Percentiles rank a stretch among this genome's conserved stretches.
These are phyloP conservation scores for Backusella morwellensis DNA, from an alignment of 192 early-diverging fungal genomes.

Conservation along the genomic window DNA sequence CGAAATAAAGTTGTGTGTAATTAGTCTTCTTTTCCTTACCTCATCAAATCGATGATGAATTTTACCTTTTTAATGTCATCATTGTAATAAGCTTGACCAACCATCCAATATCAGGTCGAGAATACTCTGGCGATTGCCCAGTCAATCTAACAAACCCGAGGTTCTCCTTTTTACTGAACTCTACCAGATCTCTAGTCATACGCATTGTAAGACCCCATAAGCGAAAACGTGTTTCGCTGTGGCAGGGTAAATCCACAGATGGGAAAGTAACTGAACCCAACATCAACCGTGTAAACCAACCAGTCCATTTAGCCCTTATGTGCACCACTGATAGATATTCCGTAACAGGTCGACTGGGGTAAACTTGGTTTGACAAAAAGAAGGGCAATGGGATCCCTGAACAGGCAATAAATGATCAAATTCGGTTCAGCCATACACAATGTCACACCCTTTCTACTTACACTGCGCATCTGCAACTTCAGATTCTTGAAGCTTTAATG, in stretches of 20 bases:
- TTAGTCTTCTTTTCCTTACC: background rate
- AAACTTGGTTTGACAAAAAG: constrained; percentile 20
- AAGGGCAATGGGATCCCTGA: constrained; percentile 32
- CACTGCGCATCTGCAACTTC: constrained; percentile 34
- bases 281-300: constrained; percentile 10
- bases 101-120: constrained; percentile 21
- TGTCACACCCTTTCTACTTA: background rate
- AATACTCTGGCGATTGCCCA: constrained; percentile 8
- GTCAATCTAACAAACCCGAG: constrained; percentile 7
- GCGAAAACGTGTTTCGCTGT: constrained; percentile 3
- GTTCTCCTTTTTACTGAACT: constrained; percentile 6
- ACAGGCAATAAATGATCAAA: background rate
- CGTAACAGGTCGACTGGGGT: constrained; percentile 2
- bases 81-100: background rate
- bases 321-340: constrained; percentile 6
- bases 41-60: background rate
- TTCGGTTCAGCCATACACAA: background rate
- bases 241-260: constrained; percentile 25
- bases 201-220: constrained; percentile 34
- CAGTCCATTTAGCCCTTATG: background rate
- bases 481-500: constrained; percentile 12
- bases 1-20: background rate
- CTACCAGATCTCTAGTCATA: constrained; percentile 27
- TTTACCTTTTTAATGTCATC: background rate
- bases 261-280: constrained; percentile 30